These are phyloP conservation scores for Lichtheimia ornata DNA, from an alignment of 371 early-diverging fungal species.

Conservation along the genomic window DNA sequence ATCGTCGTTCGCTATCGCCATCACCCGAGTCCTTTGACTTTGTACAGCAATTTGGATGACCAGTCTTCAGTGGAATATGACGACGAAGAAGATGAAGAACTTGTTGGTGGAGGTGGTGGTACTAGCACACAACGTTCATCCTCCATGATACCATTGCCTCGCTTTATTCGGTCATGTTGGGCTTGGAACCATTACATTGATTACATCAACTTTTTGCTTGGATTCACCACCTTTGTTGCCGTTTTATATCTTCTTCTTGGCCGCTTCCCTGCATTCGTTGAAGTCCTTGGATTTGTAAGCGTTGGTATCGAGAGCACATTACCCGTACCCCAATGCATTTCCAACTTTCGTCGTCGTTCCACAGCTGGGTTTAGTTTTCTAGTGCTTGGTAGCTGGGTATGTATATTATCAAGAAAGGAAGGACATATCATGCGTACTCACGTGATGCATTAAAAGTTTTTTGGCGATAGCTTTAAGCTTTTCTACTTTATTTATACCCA, in stretches of 20 bases:
- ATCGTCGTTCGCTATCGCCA: slow-evolving; percentile 38
- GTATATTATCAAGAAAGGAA: slow-evolving; percentile 16
- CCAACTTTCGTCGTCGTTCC: slow-evolving; percentile 52
- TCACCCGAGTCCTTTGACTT: slow-evolving; percentile 19
- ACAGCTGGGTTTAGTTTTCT: slow-evolving; percentile 60
- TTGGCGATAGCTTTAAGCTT: slow-evolving; percentile 69
- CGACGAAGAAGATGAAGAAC: slow-evolving; percentile 15
- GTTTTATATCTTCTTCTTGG: slow-evolving; percentile 41
- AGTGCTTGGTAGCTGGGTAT: slow-evolving; percentile 49
- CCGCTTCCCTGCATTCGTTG: slow-evolving; percentile 30
- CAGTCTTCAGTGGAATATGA: slow-evolving; percentile 14
- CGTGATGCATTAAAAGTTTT: slow-evolving; percentile 30
- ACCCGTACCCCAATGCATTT: slow-evolving; percentile 61
- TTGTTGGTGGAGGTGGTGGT: background rate
- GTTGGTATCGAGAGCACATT: slow-evolving; percentile 64
- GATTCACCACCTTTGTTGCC: slow-evolving; percentile 33
- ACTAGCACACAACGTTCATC: slow-evolving; percentile 9
- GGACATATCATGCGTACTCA: background rate
- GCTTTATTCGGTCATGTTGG: slow-evolving; percentile 27
- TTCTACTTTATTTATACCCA: slow-evolving; percentile 57
- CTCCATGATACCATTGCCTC: slow-evolving; percentile 14
- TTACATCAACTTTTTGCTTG: slow-evolving; percentile 52
- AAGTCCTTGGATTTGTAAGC: slow-evolving; percentile 42
- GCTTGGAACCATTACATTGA: slow-evolving; percentile 39
- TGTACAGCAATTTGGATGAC: slow-evolving; percentile 23